Conservation (phyloP, 2,329 filamentous ascomycete genomes). For the Seiridium cupressi region DNA sequence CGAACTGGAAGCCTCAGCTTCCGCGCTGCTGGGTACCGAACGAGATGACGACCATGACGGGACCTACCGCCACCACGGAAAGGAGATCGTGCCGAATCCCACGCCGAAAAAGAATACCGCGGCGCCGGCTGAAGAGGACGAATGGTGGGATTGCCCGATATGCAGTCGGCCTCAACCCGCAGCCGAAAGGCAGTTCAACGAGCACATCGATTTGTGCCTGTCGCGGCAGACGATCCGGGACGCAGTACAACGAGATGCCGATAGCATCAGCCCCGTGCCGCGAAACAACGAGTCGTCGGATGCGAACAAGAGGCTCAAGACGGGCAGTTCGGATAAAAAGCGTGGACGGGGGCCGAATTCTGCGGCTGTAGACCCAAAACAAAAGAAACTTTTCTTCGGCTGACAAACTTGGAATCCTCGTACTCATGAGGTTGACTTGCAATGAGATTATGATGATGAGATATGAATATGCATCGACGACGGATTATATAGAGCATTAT, state of each 20-base stretch:
- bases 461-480: background rate
- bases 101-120: slow-evolving; percentile 24
- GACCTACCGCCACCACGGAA: slow-evolving; percentile 40
- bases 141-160: slow-evolving; percentile 84
- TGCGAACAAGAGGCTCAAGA: slow-evolving; percentile 31
- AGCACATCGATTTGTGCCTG: slow-evolving; percentile 89
- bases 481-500: no score
- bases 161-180: slow-evolving; percentile 74
- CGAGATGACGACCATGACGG: slow-evolving; percentile 47
- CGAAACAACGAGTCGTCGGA: slow-evolving; percentile 21
- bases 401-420: slow-evolving; percentile 17
- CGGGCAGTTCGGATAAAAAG: slow-evolving; percentile 20
- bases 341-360: slow-evolving; percentile 15
- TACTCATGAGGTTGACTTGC: background rate
- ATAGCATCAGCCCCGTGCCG: slow-evolving; percentile 26
- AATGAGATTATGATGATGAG: slow-evolving; percentile 10
- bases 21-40: slow-evolving; percentile 29
- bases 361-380: slow-evolving; percentile 19
- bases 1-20: slow-evolving; percentile 49
- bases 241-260: slow-evolving; percentile 59
- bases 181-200: slow-evolving; percentile 78
- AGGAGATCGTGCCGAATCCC: slow-evolving; percentile 49
- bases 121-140: slow-evolving; percentile 33
- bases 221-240: slow-evolving; percentile 85
- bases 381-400: slow-evolving; percentile 49